phyloP scores from a whole-genome alignment of 805 yeast genomes.

The Kodamaea lidongshanica region DNA sequence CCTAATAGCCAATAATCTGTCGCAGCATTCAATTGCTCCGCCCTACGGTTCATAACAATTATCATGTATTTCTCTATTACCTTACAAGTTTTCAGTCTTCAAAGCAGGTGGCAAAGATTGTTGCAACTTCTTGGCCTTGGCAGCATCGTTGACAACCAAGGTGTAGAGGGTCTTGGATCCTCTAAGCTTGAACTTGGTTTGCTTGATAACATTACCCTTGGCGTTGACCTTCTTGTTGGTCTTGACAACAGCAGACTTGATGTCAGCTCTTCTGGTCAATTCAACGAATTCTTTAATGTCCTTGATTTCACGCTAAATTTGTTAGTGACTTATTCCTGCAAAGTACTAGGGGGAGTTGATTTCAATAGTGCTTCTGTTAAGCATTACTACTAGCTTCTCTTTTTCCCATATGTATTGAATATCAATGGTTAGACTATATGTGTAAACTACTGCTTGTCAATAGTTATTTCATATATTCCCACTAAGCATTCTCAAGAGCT shows the following conservation, averaged over 20 bases:
- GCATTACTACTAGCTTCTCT: too few species aligned
- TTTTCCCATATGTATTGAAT: too few species aligned
- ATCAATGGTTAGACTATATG: too few species aligned
- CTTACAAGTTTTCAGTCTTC: slow-evolving; percentile 52
- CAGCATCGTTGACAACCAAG: slow-evolving; percentile 87
- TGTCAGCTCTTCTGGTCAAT: slow-evolving; percentile 94
- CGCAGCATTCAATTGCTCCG: too few species aligned
- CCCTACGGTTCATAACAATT: too few species aligned
- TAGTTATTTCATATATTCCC: too few species aligned
- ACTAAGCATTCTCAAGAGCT: too few species aligned
- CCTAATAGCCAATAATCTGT: too few species aligned
- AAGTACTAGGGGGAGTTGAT: too few species aligned
- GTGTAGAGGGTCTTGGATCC: slow-evolving; percentile 94
- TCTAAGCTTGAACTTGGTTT: slow-evolving; percentile 98
- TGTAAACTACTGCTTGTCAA: too few species aligned
- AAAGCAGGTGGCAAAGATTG: slow-evolving; percentile 96
- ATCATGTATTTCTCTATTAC: slow-evolving; percentile 6
- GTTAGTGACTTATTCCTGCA: too few species aligned
- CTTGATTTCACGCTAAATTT: slow-evolving; percentile 58
- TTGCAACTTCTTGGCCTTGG: slow-evolving; percentile 95
- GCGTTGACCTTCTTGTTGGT: slow-evolving; percentile 78
- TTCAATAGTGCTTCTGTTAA: too few species aligned
- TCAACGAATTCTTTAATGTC: slow-evolving; percentile 97
- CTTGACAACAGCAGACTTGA: slow-evolving; percentile 89
- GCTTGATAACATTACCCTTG: slow-evolving; percentile 78